Evolutionary conservation across 1,284 basidiomycete genomes (phyloP).

Genomic region (Microbotryomycetes sp.): DNA sequence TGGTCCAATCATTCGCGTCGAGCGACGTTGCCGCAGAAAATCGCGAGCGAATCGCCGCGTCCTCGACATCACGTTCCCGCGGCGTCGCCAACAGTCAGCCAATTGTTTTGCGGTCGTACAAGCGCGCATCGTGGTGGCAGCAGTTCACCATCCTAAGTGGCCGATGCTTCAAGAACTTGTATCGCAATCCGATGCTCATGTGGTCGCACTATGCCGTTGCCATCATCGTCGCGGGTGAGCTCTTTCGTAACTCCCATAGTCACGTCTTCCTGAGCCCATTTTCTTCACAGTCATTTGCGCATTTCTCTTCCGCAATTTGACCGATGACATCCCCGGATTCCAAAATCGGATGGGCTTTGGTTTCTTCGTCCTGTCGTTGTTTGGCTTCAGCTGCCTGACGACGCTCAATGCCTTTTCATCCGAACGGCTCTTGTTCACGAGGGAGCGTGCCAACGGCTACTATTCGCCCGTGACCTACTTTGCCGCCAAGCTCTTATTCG

Average conservation of each 20-base stretch:
- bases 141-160: slow-evolving; percentile 91
- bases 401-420: slow-evolving; percentile 87
- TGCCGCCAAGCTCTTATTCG: slow-evolving; percentile 89
- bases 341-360: slow-evolving; percentile 81
- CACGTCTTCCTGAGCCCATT: slow-evolving; percentile 3
- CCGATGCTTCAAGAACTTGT: slow-evolving; percentile 92
- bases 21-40: slow-evolving; percentile 63
- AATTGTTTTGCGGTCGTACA: slow-evolving; percentile 62
- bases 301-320: slow-evolving; percentile 68
- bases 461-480: slow-evolving; percentile 95
- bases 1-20: slow-evolving; percentile 62
- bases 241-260: neutral
- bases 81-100: slow-evolving; percentile 51
- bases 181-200: slow-evolving; percentile 81
- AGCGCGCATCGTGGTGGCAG: slow-evolving; percentile 73
- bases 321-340: slow-evolving; percentile 87
- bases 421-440: slow-evolving; percentile 90
- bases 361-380: slow-evolving; percentile 90
- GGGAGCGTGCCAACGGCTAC: slow-evolving; percentile 94
- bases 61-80: slow-evolving; percentile 37
- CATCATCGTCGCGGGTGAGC: slow-evolving; percentile 69
- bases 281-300: slow-evolving; percentile 61
- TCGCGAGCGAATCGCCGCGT: slow-evolving; percentile 55
- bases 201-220: slow-evolving; percentile 82
- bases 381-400: slow-evolving; percentile 91